These are phyloP conservation scores for Boletus speciosus DNA, from an alignment of 768 basidiomycete species.

Conservation along the genomic window DNA sequence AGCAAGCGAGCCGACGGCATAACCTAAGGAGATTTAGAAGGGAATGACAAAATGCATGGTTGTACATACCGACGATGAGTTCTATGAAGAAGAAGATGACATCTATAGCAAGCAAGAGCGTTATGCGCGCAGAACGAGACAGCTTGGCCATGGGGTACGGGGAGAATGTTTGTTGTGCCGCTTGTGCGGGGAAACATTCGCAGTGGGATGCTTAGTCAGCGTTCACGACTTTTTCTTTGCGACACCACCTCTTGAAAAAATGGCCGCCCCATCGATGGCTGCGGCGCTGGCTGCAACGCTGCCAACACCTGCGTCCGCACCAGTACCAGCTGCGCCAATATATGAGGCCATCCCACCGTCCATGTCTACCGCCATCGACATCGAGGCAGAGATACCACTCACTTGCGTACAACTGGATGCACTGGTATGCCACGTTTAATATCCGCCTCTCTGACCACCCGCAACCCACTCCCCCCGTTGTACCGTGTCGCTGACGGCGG, in stretches of 20 bases:
- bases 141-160: slow-evolving; percentile 24
- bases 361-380: slow-evolving; percentile 91
- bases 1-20: slow-evolving; percentile 93
- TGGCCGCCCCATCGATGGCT: slow-evolving; percentile 85
- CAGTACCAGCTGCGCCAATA: slow-evolving; percentile 58
- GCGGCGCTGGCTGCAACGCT: slow-evolving; percentile 85
- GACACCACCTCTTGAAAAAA: slow-evolving; percentile 18
- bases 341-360: slow-evolving; percentile 89
- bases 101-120: slow-evolving; percentile 79
- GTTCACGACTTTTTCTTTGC: neutral
- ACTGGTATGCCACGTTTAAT: slow-evolving; percentile 52
- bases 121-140: slow-evolving; percentile 73
- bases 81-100: slow-evolving; percentile 84
- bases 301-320: slow-evolving; percentile 56
- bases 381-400: slow-evolving; percentile 85
- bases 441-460: neutral
- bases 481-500: slow-evolving; percentile 14
- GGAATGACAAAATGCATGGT: slow-evolving; percentile 8
- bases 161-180: no score
- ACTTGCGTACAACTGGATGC: slow-evolving; percentile 81
- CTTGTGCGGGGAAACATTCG: no score
- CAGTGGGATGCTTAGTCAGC: slow-evolving; percentile 21
- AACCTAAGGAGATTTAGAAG: slow-evolving; percentile 49
- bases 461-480: slow-evolving; percentile 1
- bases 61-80: slow-evolving; percentile 63